Percentiles rank a stretch among this genome's conserved stretches.
Conservation (phyloP, 768 basidiomycete species). For the Astraeus odoratus region DNA sequence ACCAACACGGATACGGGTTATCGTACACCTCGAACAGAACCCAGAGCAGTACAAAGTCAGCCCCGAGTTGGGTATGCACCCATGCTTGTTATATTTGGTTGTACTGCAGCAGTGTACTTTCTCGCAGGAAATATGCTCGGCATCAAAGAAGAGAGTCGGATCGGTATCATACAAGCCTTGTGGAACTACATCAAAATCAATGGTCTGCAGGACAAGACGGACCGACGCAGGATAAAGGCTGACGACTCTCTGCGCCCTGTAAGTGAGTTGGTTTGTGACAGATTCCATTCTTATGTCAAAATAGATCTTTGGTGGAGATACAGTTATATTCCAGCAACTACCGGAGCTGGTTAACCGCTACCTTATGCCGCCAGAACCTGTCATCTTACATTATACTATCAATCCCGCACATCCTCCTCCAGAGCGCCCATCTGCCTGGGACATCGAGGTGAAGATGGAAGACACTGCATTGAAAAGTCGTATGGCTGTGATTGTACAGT, state of each 20-base stretch:
- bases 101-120: slow-evolving; percentile 4
- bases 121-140: slow-evolving; percentile 54
- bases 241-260: slow-evolving; percentile 67
- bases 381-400: slow-evolving; percentile 70
- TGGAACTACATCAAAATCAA: slow-evolving; percentile 93
- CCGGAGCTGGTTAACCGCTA: slow-evolving; percentile 82
- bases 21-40: slow-evolving; percentile 80
- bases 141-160: slow-evolving; percentile 78
- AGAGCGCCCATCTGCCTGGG: slow-evolving; percentile 73
- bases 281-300: not conserved
- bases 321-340: slow-evolving; percentile 67
- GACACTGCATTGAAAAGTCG: slow-evolving; percentile 66
- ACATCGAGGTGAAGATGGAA: slow-evolving; percentile 85
- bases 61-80: slow-evolving; percentile 60
- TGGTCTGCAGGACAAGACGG: slow-evolving; percentile 75
- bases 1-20: slow-evolving; percentile 69
- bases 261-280: slow-evolving; percentile 7
- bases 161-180: slow-evolving; percentile 72
- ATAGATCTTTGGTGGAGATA: slow-evolving; percentile 68
- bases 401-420: slow-evolving; percentile 57
- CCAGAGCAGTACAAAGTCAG: slow-evolving; percentile 82
- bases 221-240: slow-evolving; percentile 60
- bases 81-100: not conserved
- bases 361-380: slow-evolving; percentile 70
- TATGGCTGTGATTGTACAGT: slow-evolving; percentile 63